These are phyloP conservation scores for Magnaporthiopsis rhizophila DNA, from an alignment of 2,329 filamentous ascomycete species.

Conservation along the genomic window DNA sequence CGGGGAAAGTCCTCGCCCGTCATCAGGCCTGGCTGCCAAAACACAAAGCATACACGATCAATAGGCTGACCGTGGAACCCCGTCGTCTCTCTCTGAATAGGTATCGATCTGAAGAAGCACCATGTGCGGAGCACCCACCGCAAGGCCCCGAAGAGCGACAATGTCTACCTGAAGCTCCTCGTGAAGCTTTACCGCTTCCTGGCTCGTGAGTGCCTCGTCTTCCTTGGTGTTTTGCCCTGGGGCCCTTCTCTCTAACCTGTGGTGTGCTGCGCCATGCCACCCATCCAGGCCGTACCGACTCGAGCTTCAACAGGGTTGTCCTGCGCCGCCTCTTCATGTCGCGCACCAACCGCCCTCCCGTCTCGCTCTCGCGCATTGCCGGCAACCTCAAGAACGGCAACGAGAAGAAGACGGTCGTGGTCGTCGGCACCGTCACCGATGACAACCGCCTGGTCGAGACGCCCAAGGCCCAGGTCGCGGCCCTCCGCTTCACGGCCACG, in stretches of 20 bases:
- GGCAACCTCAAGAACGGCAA: constrained; percentile 56
- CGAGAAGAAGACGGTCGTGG: constrained; percentile 80
- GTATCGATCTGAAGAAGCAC: constrained; percentile 65
- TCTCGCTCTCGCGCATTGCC: constrained; percentile 87
- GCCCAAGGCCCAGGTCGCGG: constrained; percentile 89
- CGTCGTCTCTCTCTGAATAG: constrained; percentile 37
- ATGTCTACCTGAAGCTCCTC: constrained; percentile 93
- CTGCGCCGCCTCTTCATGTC: constrained; percentile 97
- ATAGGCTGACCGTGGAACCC: constrained; percentile 50
- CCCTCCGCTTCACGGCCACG: constrained; percentile 92
- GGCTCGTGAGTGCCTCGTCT: constrained; percentile 60
- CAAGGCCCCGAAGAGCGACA: constrained; percentile 95
- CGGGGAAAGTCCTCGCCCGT: neutral
- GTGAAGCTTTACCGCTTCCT: constrained; percentile 98
- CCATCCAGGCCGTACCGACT: constrained; percentile 77
- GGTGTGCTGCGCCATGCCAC: neutral
- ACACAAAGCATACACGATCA: constrained; percentile 49
- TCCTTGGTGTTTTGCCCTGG: neutral
- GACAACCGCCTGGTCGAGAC: constrained; percentile 89
- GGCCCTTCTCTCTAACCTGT: neutral
- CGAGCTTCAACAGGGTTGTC: constrained; percentile 97
- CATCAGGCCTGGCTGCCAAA: constrained; percentile 3
- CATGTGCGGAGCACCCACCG: constrained; percentile 70
- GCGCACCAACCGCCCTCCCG: constrained; percentile 93
- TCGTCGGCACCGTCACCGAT: constrained; percentile 93